Base-by-base conservation (phyloP, 2,329 filamentous ascomycete species). In the Xylariaceae sp. region DNA sequence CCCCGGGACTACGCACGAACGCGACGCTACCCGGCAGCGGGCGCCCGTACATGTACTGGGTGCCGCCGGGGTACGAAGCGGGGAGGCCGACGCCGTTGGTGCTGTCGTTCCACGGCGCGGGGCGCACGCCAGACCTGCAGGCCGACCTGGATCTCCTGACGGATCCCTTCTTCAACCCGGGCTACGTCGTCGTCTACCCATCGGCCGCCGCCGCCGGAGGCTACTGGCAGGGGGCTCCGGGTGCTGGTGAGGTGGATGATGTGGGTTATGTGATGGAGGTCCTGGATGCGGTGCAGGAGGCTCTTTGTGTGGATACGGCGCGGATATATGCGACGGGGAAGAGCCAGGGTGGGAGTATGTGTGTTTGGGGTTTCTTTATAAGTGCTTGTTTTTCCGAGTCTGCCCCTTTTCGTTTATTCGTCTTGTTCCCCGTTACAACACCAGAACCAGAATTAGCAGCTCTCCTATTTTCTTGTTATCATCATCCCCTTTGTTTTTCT, bases 241-340 rank as follows among this genome's bases (percentile, higher is more conserved):
- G 52, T 19, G 47, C 54, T 14, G 40, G 40, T 9, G 43, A 48
- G 23, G 58, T 56, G 48, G 61, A 65, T 53, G 63, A 65, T n/a
- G 55, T 65, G 4, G 59, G 26, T 1, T 62, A 56, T 47, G 59
- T 58, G 29, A 42, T 56, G n/a, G 52, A 63, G 9, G 49, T 64
- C 21, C 51, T 71, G 1, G 64, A 68, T 20, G 61, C 63, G 12
- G 43, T 71, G 10, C 63, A 62, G 41, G 19, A 40, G 2, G 54
- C 63, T 21, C 44, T 63, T 2, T 65, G 63, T 50, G 40, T 64
- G 14, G 62, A 65, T 59, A 57, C 26, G 18, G 20, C 20, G 20
- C 60, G 63, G 20, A 48, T 65, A 26, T 65, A 61, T 26, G 63
- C 62, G 10, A 62, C 60, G 41, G 63, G 63, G 1, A 65, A 64